Evolutionary conservation across 306 rosid genomes (phyloP).

Genomic region (Glycine soja): DNA sequence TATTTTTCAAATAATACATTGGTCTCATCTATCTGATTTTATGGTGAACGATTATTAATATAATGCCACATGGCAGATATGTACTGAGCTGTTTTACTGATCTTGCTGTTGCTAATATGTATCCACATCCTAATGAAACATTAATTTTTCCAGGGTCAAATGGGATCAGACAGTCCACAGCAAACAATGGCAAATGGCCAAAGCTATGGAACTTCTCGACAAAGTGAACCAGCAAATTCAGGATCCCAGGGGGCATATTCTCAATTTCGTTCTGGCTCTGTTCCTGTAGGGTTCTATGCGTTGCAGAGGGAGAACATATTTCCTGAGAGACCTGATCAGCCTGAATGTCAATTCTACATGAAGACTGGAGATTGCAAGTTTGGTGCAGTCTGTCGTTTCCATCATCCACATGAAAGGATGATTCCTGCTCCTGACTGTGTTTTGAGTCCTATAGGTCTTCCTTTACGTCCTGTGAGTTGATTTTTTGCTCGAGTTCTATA

Average conservation of each 20-base stretch:
- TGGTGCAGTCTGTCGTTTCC: slow-evolving; percentile 95
- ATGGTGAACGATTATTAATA: slow-evolving; percentile 1
- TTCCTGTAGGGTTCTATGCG: slow-evolving; percentile 79
- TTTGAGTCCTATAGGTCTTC: slow-evolving; percentile 93
- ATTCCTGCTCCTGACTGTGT: slow-evolving; percentile 94
- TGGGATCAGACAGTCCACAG: slow-evolving; percentile 85
- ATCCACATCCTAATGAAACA: slow-evolving; percentile 43
- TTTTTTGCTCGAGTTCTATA: slow-evolving; percentile 14
- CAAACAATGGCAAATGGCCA: slow-evolving; percentile 74
- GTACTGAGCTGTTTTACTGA: slow-evolving; percentile 9
- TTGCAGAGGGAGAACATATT: slow-evolving; percentile 92
- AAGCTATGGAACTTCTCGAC: slow-evolving; percentile 72
- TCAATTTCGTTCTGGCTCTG: slow-evolving; percentile 69
- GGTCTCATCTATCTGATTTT: slow-evolving; percentile 19
- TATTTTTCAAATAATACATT: slow-evolving; percentile 10
- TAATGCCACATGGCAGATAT: slow-evolving; percentile 34
- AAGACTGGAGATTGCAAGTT: slow-evolving; percentile 98
- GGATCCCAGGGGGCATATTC: slow-evolving; percentile 78
- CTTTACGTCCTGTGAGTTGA: slow-evolving; percentile 87
- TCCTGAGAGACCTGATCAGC: slow-evolving; percentile 98
- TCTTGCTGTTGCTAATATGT: slow-evolving; percentile 38
- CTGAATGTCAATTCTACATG: slow-evolving; percentile 98
- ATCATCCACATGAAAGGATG: slow-evolving; percentile 90
- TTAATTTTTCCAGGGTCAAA: slow-evolving; percentile 78
- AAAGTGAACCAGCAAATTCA: slow-evolving; percentile 66